Conservation (phyloP, 2,329 filamentous ascomycete genomes). For the Pseudogymnoascus sp. region DNA sequence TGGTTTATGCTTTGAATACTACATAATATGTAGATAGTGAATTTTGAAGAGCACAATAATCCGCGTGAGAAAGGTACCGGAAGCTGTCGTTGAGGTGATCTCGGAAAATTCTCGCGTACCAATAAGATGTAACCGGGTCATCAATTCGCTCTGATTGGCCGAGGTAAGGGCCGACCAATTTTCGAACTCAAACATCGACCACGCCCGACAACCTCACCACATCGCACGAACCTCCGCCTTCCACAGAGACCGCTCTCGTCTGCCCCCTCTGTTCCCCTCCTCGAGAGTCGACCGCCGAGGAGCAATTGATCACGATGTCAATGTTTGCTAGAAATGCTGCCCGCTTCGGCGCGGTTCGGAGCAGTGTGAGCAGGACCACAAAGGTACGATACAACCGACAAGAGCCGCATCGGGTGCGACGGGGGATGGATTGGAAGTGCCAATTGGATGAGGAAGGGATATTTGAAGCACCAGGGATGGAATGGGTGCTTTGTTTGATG, state of each 20-base stretch:
- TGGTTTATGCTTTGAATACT: background rate
- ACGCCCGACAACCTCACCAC: conserved; percentile 9
- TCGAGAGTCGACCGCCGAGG: conserved; percentile 5
- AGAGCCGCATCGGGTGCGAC: conserved; percentile 9
- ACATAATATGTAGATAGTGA: conserved; percentile 6
- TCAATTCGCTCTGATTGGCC: conserved; percentile 8
- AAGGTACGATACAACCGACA: conserved; percentile 9
- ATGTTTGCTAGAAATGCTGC: conserved; percentile 10
- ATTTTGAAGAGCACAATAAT: background rate
- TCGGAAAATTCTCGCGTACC: conserved; percentile 4
- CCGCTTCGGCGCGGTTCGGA: conserved; percentile 9
- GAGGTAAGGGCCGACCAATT: conserved; percentile 7
- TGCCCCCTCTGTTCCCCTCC: conserved; percentile 7
- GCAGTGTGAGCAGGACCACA: conserved; percentile 9
- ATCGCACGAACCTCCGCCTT: conserved; percentile 1
- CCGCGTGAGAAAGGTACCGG: background rate
- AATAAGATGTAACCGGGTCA: conserved; percentile 9
- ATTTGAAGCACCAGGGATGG: conserved; percentile 9
- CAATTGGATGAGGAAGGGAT: conserved; percentile 2
- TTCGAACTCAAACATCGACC: conserved; percentile 8
- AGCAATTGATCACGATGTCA: conserved; percentile 9
- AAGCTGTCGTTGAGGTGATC: conserved; percentile 4
- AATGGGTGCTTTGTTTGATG: conserved; percentile 19
- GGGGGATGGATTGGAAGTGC: background rate
- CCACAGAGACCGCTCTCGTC: conserved; percentile 6